phyloP scores from a whole-genome alignment of 495 filamentous ascomycete species.

The Viridothelium virens region DNA sequence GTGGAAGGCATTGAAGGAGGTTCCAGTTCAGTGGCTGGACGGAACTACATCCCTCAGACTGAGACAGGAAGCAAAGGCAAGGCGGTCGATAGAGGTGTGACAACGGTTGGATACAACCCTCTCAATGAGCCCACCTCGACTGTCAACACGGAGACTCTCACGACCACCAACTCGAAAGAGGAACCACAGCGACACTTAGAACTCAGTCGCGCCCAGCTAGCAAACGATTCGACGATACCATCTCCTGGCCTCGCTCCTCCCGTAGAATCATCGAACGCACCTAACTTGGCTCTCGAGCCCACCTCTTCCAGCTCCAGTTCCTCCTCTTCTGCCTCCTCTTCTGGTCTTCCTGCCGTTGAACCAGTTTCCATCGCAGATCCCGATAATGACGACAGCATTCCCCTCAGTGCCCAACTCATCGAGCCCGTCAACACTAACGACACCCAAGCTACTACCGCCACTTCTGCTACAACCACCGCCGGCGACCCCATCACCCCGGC shows the following conservation, averaged over 20 bases:
- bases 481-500: background rate
- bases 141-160: slow-evolving; percentile 23
- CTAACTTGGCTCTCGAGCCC: slow-evolving; percentile 61
- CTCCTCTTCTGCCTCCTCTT: slow-evolving; percentile 68
- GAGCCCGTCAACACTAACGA: slow-evolving; percentile 27
- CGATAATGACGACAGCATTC: slow-evolving; percentile 46
- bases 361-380: slow-evolving; percentile 23
- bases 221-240: slow-evolving; percentile 29
- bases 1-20: background rate
- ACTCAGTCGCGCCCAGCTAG: slow-evolving; percentile 31
- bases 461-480: background rate
- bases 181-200: slow-evolving; percentile 32
- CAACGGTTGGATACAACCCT: slow-evolving; percentile 28
- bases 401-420: slow-evolving; percentile 23
- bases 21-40: slow-evolving; percentile 16
- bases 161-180: slow-evolving; percentile 22
- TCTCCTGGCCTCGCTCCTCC: slow-evolving; percentile 31
- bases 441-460: background rate
- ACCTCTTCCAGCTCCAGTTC: slow-evolving; percentile 34
- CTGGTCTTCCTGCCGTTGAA: slow-evolving; percentile 48
- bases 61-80: slow-evolving; percentile 64
- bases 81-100: slow-evolving; percentile 54
- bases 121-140: slow-evolving; percentile 32
- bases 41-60: slow-evolving; percentile 24
- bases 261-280: slow-evolving; percentile 50